Percentiles rank a stretch among this genome's conserved stretches.
Evolutionary conservation across 2,329 filamentous ascomycete genomes (phyloP).

Genomic region (Pseudogymnoascus pannorum): DNA sequence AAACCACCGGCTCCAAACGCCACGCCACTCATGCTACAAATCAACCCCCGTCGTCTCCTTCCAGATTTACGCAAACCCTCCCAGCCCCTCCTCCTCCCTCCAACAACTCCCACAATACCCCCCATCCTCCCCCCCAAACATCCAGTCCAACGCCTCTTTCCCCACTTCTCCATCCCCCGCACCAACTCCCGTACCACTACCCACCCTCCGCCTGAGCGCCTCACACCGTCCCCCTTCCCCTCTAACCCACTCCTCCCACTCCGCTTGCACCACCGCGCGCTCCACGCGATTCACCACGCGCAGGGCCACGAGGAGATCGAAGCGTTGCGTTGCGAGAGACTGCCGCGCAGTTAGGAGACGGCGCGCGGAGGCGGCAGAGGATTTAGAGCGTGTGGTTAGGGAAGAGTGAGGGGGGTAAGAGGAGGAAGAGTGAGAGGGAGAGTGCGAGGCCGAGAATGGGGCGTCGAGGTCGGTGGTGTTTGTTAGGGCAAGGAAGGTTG

Average conservation of each 20-base stretch:
- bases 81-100: neutral
- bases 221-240: conserved; percentile 73
- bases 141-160: neutral
- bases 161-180: neutral
- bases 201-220: conserved; percentile 24
- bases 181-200: neutral
- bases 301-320: conserved; percentile 86
- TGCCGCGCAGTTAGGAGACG: conserved; percentile 75
- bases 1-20: no score
- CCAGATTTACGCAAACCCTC: neutral
- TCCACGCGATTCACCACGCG: conserved; percentile 86
- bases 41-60: neutral
- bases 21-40: neutral
- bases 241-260: conserved; percentile 89
- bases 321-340: conserved; percentile 72
- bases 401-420: conserved; percentile 46
- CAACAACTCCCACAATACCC: neutral
- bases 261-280: conserved; percentile 72
- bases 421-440: conserved; percentile 31
- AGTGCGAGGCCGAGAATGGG: conserved; percentile 46
- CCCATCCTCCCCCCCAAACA: neutral
- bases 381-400: conserved; percentile 35
- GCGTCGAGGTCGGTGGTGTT: conserved; percentile 52
- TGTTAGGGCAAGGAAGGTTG: conserved; percentile 53
- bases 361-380: conserved; percentile 46